Conservation (phyloP, 345 rosid species). For the Gossypium australe region DNA sequence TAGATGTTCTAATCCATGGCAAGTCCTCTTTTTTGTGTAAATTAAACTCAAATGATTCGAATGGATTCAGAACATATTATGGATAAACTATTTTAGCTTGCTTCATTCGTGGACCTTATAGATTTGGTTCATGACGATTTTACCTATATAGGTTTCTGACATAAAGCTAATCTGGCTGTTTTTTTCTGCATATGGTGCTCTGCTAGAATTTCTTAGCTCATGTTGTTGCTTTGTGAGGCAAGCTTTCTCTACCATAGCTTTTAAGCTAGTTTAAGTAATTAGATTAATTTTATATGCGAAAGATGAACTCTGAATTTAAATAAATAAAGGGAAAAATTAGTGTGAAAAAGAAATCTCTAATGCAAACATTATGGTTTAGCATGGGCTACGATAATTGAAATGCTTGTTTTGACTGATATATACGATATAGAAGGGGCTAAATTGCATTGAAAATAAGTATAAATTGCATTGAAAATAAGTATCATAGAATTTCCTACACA, state of each 20-base stretch:
- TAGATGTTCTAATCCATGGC: not conserved
- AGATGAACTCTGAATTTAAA: not conserved
- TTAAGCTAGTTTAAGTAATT: not conserved
- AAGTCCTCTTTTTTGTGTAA: not conserved
- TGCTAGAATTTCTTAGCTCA: not conserved
- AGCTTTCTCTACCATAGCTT: not conserved
- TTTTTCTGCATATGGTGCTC: not conserved
- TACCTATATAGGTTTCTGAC: not conserved
- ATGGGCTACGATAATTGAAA: not conserved
- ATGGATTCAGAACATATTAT: not conserved
- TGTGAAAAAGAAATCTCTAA: not conserved
- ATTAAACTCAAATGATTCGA: not conserved
- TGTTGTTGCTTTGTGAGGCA: not conserved
- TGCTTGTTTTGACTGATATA: not conserved
- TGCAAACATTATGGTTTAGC: not conserved
- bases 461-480: not conserved
- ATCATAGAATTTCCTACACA: not conserved
- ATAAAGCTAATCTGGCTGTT: not conserved
- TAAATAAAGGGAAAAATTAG: not conserved
- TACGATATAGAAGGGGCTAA: not conserved
- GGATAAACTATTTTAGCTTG: not conserved
- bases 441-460: not conserved
- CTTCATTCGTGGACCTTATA: not conserved
- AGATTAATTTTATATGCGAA: slow-evolving; percentile 19
- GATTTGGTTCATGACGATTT: not conserved